A percentile compares a stretch with the other conserved stretches of the same genome.
These are phyloP conservation scores for Botrytis pseudocinerea DNA, from an alignment of 2,329 filamentous ascomycete species.

Conservation along the genomic window DNA sequence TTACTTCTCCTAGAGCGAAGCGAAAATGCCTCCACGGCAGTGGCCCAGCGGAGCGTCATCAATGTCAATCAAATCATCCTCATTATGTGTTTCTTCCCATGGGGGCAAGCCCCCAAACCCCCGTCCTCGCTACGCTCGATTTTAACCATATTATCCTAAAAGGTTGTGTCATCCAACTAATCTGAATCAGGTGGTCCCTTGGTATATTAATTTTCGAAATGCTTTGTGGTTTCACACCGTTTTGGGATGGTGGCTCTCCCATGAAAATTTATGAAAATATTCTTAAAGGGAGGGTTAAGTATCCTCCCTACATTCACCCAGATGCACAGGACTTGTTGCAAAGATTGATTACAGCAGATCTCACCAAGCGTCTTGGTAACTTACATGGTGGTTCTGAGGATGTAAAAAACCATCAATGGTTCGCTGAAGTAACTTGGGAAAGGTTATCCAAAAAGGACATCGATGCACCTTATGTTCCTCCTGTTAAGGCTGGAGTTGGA, in stretches of 20 bases:
- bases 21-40: background rate
- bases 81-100: background rate
- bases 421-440: slow-evolving; percentile 97
- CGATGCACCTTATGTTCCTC: slow-evolving; percentile 95
- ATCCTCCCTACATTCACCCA: slow-evolving; percentile 90
- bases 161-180: slow-evolving; percentile 25
- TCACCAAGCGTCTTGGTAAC: slow-evolving; percentile 94
- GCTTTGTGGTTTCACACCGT: slow-evolving; percentile 97
- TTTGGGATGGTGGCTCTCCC: slow-evolving; percentile 96
- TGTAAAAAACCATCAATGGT: slow-evolving; percentile 96
- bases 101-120: slow-evolving; percentile 16
- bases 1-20: background rate
- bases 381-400: slow-evolving; percentile 87
- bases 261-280: slow-evolving; percentile 99
- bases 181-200: slow-evolving; percentile 79
- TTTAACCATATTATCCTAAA: background rate
- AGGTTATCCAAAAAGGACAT: slow-evolving; percentile 92
- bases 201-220: slow-evolving; percentile 99
- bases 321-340: slow-evolving; percentile 92
- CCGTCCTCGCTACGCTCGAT: slow-evolving; percentile 12
- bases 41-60: background rate
- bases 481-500: slow-evolving; percentile 88
- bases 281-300: slow-evolving; percentile 91
- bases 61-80: slow-evolving; percentile 19
- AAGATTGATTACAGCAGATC: slow-evolving; percentile 87